Percentiles rank a stretch among this genome's conserved stretches.
These are phyloP conservation scores for Pharus latifolius DNA, from an alignment of 176 grass and related monocot genomes.

Conservation along the genomic window DNA sequence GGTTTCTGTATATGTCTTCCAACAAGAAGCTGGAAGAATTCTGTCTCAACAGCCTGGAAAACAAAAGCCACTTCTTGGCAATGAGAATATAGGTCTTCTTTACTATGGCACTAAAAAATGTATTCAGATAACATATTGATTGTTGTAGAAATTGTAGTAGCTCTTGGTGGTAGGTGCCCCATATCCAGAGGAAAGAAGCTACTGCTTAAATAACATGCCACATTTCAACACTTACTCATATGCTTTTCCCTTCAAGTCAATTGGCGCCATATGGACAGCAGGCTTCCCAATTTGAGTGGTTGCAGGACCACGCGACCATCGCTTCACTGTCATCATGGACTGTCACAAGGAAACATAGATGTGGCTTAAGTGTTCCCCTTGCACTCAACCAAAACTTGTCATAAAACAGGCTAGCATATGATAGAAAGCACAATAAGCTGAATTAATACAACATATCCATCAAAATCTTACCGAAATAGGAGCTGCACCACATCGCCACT, in stretches of 20 bases:
- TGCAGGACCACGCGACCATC: conserved; percentile 66
- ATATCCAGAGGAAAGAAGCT: background rate
- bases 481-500: conserved; percentile 93
- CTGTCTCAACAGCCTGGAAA: conserved; percentile 62
- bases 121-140: background rate
- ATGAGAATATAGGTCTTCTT: background rate
- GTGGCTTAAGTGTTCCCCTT: conserved; percentile 1
- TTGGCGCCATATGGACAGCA: conserved; percentile 76
- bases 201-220: background rate
- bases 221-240: conserved; percentile 66
- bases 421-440: background rate
- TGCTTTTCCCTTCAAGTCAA: conserved; percentile 95
- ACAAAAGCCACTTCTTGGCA: background rate
- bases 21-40: conserved; percentile 69
- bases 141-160: too few relatives aligned
- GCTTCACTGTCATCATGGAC: conserved; percentile 98
- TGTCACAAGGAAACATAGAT: conserved; percentile 15
- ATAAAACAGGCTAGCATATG: too few relatives aligned
- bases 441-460: background rate
- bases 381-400: background rate
- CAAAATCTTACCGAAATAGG: conserved; percentile 72
- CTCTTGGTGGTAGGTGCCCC: background rate
- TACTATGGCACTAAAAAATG: background rate
- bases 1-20: conserved; percentile 98
- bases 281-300: conserved; percentile 79